phyloP scores from a whole-genome alignment of 352 stramenopile species.

The Pythium biforme region DNA sequence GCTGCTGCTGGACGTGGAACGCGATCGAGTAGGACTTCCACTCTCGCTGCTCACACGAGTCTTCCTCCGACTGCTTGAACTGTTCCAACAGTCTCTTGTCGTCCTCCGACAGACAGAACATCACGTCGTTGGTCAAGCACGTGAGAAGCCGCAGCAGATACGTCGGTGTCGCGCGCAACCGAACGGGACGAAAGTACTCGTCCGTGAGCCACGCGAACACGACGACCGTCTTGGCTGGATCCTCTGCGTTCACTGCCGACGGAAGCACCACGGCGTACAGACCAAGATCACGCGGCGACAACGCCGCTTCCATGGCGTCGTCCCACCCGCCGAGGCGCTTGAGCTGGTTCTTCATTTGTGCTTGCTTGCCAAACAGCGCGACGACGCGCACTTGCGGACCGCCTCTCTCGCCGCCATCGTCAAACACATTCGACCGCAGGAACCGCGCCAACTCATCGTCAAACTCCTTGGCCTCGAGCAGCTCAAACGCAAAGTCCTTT shows the following conservation, averaged over 20 bases:
- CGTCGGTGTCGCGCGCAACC: constrained; percentile 31
- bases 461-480: constrained; percentile 50
- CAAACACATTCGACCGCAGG: constrained; percentile 51
- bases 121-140: constrained; percentile 42
- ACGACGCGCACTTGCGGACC: constrained; percentile 33
- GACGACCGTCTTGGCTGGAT: constrained; percentile 28
- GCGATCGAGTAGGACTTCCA: constrained; percentile 37
- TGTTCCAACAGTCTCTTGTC: background rate
- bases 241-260: background rate
- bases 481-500: constrained; percentile 48
- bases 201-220: constrained; percentile 71
- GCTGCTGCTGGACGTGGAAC: constrained; percentile 28
- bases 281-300: constrained; percentile 44
- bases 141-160: constrained; percentile 70
- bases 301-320: constrained; percentile 30
- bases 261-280: constrained; percentile 47
- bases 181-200: constrained; percentile 34
- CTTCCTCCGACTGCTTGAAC: constrained; percentile 23
- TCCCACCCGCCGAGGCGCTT: constrained; percentile 42
- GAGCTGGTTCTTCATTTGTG: constrained; percentile 44
- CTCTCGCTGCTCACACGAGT: background rate
- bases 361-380: constrained; percentile 63
- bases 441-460: constrained; percentile 63
- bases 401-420: background rate
- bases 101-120: constrained; percentile 35